phyloP scores from a whole-genome alignment of 805 yeast genomes.

The Ogataea trehaloabstinens region DNA sequence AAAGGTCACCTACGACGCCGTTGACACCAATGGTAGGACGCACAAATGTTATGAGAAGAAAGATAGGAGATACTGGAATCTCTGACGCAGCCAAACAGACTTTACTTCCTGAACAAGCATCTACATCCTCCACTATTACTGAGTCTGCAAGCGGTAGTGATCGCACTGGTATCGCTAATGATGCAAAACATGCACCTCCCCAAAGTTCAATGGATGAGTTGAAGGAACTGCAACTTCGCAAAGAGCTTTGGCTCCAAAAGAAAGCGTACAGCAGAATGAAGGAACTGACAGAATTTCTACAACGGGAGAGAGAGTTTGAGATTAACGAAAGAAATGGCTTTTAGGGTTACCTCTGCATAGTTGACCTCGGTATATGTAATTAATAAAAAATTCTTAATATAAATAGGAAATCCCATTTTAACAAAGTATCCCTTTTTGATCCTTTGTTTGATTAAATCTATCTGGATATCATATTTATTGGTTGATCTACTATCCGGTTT shows the following conservation, averaged over 20 bases:
- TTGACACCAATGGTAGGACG: constrained; percentile 29
- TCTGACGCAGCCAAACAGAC: constrained; percentile 3
- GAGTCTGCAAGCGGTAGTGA: neutral
- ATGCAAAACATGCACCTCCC: neutral
- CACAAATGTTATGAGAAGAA: constrained; percentile 25
- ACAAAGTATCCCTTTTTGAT: too few relatives aligned
- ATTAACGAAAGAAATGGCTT: neutral
- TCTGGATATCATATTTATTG: too few relatives aligned
- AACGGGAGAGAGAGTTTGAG: constrained; percentile 21
- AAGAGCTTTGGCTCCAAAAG: constrained; percentile 19
- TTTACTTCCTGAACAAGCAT: neutral
- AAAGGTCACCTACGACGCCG: constrained; percentile 34
- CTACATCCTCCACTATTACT: neutral
- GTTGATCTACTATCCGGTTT: too few relatives aligned
- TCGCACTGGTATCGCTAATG: neutral
- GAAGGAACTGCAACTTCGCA: constrained; percentile 7
- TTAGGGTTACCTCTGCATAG: neutral
- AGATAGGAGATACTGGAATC: constrained; percentile 9
- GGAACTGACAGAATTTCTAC: constrained; percentile 19
- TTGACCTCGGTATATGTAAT: constrained; percentile 4
- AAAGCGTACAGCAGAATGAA: constrained; percentile 11
- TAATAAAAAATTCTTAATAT: neutral
- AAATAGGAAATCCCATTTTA: too few relatives aligned
- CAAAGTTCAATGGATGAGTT: neutral
- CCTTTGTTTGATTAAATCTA: too few relatives aligned